These are phyloP conservation scores for Aotearoamyces nothofagi DNA, from an alignment of 2,329 filamentous ascomycete species.

Conservation along the genomic window DNA sequence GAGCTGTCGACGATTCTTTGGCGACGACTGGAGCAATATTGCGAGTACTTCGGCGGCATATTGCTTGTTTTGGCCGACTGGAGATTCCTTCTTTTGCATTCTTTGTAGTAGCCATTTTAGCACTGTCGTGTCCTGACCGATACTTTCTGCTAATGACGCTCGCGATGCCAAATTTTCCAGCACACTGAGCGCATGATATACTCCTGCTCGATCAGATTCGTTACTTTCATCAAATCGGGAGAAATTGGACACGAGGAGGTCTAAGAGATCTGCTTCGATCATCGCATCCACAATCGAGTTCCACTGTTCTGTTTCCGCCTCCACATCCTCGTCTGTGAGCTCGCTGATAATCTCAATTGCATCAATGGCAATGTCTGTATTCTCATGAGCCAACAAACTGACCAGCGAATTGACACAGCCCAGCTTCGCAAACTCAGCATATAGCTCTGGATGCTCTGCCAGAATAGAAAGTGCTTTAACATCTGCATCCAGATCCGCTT, in stretches of 20 bases:
- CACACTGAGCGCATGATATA: constrained; percentile 74
- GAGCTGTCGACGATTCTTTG: constrained; percentile 47
- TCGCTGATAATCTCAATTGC: constrained; percentile 82
- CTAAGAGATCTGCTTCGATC: constrained; percentile 55
- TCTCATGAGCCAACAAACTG: constrained; percentile 78
- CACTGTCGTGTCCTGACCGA: constrained; percentile 53
- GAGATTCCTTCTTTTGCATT: constrained; percentile 51
- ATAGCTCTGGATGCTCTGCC: constrained; percentile 73
- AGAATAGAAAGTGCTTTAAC: constrained; percentile 80
- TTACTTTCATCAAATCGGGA: constrained; percentile 60
- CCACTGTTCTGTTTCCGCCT: constrained; percentile 70
- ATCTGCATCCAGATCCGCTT: constrained; percentile 79
- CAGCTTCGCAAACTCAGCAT: constrained; percentile 62
- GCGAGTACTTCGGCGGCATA: constrained; percentile 87
- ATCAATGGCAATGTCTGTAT: constrained; percentile 90
- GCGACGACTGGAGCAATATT: constrained; percentile 67
- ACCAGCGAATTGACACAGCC: constrained; percentile 63
- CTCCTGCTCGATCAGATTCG: constrained; percentile 64
- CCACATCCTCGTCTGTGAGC: constrained; percentile 84
- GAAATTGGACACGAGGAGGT: constrained; percentile 64
- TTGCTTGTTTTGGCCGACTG: constrained; percentile 80
- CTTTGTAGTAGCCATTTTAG: constrained; percentile 66
- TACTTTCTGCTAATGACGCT: constrained; percentile 48
- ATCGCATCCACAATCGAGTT: constrained; percentile 54
- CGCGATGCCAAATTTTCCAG: constrained; percentile 77